Conservation (phyloP, 2,329 filamentous ascomycete genomes). For the Cercospora citrullina region DNA sequence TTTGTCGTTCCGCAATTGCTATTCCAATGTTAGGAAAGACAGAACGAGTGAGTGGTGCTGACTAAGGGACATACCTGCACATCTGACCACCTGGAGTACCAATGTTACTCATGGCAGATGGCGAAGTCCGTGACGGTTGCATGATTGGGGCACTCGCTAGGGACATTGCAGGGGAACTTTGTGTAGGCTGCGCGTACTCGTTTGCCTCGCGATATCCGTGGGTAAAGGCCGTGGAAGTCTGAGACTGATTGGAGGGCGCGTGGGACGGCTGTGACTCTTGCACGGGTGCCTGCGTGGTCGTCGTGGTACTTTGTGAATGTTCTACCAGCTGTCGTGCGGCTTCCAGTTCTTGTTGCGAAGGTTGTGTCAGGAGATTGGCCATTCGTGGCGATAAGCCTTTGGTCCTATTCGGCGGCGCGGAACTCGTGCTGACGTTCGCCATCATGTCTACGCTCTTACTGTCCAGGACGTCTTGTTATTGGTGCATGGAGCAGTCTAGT, state of each 20-base stretch:
- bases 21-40: slow-evolving; percentile 12
- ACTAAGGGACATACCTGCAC: slow-evolving; percentile 61
- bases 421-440: slow-evolving; percentile 17
- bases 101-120: slow-evolving; percentile 13
- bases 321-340: slow-evolving; percentile 52
- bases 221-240: slow-evolving; percentile 2
- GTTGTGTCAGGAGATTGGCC: slow-evolving; percentile 34
- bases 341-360: slow-evolving; percentile 53
- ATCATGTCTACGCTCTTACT: slow-evolving; percentile 8
- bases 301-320: slow-evolving; percentile 43
- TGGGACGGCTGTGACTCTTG: slow-evolving; percentile 21
- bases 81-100: slow-evolving; percentile 55
- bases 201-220: slow-evolving; percentile 12
- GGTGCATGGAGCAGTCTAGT: slow-evolving; percentile 15
- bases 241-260: slow-evolving; percentile 13
- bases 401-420: slow-evolving; percentile 8
- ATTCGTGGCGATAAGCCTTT: slow-evolving; percentile 26
- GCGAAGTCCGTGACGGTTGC: slow-evolving; percentile 19
- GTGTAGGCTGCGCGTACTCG: background rate
- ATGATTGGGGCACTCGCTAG: slow-evolving; percentile 8
- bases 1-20: slow-evolving; percentile 95
- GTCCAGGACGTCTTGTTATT: slow-evolving; percentile 4
- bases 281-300: slow-evolving; percentile 21
- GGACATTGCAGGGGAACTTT: background rate
- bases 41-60: background rate